Conservation (phyloP, 495 filamentous ascomycete species). For the Podospora australis region DNA sequence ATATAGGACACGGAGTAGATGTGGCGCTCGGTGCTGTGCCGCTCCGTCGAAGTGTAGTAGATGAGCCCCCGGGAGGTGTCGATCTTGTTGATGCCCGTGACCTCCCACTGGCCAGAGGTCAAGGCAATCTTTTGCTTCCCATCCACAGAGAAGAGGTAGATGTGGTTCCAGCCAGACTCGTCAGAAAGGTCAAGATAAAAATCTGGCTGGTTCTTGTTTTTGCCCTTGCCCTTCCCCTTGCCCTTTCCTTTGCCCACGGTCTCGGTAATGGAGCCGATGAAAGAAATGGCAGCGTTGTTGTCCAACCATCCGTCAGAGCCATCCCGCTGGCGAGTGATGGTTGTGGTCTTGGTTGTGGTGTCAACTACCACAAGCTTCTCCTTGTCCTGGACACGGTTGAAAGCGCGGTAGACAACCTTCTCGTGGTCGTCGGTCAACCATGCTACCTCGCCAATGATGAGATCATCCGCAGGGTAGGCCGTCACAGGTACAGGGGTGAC, state of each 20-base stretch:
- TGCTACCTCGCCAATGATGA: conserved; percentile 51
- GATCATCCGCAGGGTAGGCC: conserved; percentile 42
- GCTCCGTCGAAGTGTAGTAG: conserved; percentile 51
- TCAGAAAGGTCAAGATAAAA: conserved; percentile 53
- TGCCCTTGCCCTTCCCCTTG: conserved; percentile 13
- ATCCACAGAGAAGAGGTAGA: conserved; percentile 49
- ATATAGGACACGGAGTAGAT: conserved; percentile 47
- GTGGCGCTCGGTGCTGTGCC: conserved; percentile 49
- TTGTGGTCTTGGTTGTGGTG: conserved; percentile 25
- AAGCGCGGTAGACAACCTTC: conserved; percentile 47
- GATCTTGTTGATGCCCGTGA: conserved; percentile 42
- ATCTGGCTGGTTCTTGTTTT: conserved; percentile 3
- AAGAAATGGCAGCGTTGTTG: conserved; percentile 43
- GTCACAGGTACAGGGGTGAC: conserved; percentile 30
- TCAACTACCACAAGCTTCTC: conserved; percentile 49
- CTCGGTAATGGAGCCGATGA: conserved; percentile 28
- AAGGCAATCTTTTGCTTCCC: conserved; percentile 40
- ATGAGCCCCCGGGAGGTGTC: conserved; percentile 42
- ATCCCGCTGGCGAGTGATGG: conserved; percentile 44
- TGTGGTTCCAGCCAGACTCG: conserved; percentile 47
- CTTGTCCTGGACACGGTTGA: conserved; percentile 51
- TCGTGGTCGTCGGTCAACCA: conserved; percentile 50
- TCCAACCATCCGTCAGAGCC: conserved; percentile 54
- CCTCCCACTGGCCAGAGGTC: conserved; percentile 52
- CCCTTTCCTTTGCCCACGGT: conserved; percentile 1